Evolutionary conservation across 345 rosid genomes (phyloP).

Genomic region (Pistacia vera): DNA sequence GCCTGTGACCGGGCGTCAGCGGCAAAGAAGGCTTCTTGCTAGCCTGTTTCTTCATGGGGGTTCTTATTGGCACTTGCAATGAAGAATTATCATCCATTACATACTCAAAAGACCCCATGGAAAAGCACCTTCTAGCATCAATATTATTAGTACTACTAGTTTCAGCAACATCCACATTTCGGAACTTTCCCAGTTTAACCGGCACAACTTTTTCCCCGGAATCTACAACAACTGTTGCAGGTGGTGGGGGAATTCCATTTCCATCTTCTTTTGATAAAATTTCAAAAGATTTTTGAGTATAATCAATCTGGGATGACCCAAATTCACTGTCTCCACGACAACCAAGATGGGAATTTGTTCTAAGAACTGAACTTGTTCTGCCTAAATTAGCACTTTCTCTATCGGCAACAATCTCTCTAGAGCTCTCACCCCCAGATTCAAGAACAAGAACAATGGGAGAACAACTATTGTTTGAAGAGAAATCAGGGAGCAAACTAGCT

Average conservation of each 20-base stretch:
- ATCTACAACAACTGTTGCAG: slow-evolving; percentile 30
- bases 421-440: slow-evolving; percentile 90
- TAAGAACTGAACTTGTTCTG: slow-evolving; percentile 38
- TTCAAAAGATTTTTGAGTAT: slow-evolving; percentile 40
- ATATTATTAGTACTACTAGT: slow-evolving; percentile 46
- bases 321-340: slow-evolving; percentile 35
- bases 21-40: slow-evolving; percentile 55
- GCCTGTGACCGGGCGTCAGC: slow-evolving; percentile 63
- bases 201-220: slow-evolving; percentile 70
- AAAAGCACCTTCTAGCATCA: slow-evolving; percentile 81
- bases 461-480: slow-evolving; percentile 44
- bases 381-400: slow-evolving; percentile 42
- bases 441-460: slow-evolving; percentile 79
- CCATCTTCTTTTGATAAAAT: slow-evolving; percentile 29
- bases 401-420: slow-evolving; percentile 60
- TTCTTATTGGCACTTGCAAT: slow-evolving; percentile 76
- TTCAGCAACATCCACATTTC: slow-evolving; percentile 67
- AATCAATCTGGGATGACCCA: slow-evolving; percentile 48
- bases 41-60: slow-evolving; percentile 58
- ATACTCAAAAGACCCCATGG: slow-evolving; percentile 98
- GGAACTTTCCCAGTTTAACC: slow-evolving; percentile 88
- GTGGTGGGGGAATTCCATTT: slow-evolving; percentile 6
- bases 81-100: slow-evolving; percentile 76
- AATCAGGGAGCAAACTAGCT: slow-evolving; percentile 71
- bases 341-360: slow-evolving; percentile 51